Percentiles rank a stretch among this genome's conserved stretches.
Conservation (phyloP, 257 asterid genomes). For the Eustoma russellianum region DNA sequence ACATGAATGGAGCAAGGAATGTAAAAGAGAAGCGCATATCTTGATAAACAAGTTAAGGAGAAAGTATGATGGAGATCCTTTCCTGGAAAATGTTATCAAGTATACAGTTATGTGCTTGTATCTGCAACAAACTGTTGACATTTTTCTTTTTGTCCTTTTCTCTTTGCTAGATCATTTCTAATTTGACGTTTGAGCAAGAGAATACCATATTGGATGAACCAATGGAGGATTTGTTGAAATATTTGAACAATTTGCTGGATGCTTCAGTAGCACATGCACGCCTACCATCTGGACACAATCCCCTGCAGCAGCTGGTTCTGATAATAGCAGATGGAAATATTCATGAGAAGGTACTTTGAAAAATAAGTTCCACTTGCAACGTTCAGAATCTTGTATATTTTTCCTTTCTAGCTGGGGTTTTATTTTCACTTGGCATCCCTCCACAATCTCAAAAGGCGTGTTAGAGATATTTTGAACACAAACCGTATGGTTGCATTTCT, state of each 20-base stretch:
- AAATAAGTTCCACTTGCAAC: too few species aligned
- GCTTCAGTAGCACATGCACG: constrained; percentile 54
- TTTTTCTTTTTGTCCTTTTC: constrained; percentile 3
- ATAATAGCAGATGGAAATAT: constrained; percentile 88
- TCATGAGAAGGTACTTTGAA: constrained; percentile 57
- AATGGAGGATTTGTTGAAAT: constrained; percentile 72
- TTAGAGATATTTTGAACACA: too few species aligned
- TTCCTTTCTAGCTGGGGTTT: constrained; percentile 1
- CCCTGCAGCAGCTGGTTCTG: constrained; percentile 91
- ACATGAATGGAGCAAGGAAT: too few species aligned
- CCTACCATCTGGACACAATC: constrained; percentile 74
- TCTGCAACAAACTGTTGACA: background rate
- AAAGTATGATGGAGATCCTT: too few species aligned
- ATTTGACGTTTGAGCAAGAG: constrained; percentile 84
- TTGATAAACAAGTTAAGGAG: too few species aligned
- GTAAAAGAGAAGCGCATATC: too few species aligned
- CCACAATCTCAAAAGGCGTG: too few species aligned
- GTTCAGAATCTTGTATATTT: background rate
- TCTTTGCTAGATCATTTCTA: constrained; percentile 68
- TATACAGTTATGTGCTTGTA: background rate
- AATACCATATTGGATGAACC: constrained; percentile 73
- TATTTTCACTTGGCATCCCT: background rate
- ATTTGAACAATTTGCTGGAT: constrained; percentile 63
- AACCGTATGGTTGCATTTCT: constrained; percentile 90
- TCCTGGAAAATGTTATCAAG: too few species aligned